Evolutionary conservation across 805 yeast species (phyloP), one percentile per base, ranked within the genome.

Genomic region (Saccharomycopsis sp.): DNA sequence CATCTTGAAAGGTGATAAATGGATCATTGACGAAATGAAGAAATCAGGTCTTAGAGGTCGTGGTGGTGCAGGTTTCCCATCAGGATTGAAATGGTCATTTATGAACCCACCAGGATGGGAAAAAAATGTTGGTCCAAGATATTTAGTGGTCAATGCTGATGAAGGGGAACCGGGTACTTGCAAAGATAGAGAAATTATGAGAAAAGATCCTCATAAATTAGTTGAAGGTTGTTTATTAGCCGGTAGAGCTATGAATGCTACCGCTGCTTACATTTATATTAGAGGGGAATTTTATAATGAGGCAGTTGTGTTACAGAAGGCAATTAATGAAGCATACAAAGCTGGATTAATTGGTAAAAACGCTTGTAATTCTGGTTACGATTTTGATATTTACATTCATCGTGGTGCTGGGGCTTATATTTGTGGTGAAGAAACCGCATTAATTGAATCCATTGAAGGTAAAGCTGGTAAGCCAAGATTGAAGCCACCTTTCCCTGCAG

Each of bases 101-200:
- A 85, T 85, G 95, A 86, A 86, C 66, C 95, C 95, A 38, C 95
- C 95, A 44, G 93, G 93, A 48, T 85, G 95, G 95, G 94, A 85
- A 51, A 86, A 85, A 60, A 85, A 85, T 65, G 67, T 66, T 13
- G 95, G 95, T n/a, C 93, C 95, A 50, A 75, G 95, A 59, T 85
- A 85, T 61, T 72, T 86, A 55, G 94, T 86, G 40, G 87, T 86
- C 57, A 86, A 86, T 64, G 95, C 95, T 45, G 95, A 86, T 68
- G 95, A 86, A 67, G 95, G 95, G 56, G 95, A 86, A 66, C 95
- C 95, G 11, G 95, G 95, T 51, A 86, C 95, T 41, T 86, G 95
- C 66, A 86, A 86, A 67, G 95, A 86, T 65, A 76, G 95, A 61
- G 95, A 86, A 64, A 86, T 86, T 61, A 81, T 86, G 60, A 76